Evolutionary conservation across 192 early-diverging fungal species (phyloP), one percentile per base, ranked within the genome.

Genomic region (Mortierella alpina): DNA sequence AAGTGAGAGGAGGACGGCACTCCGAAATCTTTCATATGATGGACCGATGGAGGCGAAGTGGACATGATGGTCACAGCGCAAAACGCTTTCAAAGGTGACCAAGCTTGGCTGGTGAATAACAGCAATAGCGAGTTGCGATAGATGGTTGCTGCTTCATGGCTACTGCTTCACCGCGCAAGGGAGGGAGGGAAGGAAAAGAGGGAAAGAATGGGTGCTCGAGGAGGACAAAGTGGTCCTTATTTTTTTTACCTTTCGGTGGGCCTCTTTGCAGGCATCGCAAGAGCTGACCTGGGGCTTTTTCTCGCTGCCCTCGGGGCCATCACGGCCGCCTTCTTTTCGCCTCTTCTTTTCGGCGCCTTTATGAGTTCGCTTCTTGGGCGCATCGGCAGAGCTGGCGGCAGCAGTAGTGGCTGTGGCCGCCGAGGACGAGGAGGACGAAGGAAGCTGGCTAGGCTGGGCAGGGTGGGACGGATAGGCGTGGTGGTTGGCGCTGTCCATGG

Each of bases 241-340:
- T 65, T 72, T 60, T 65, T 31, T 72, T 60, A 80, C 77, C 77
- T 64, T 80, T 17, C 77, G 77, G 68, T 80, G 77, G 42, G 70
- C 77, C 20, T 64, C 77, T 23, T 80, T 80, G 44, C 77, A 80
- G 4, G 13, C 63, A 40, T 80, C 70, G 52, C 77, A 80, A 13
- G 77, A 72, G 66, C 70, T 80, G 47, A 80, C 66, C 72, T 80
- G 77, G 50, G 44, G n/a, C 49, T 72, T 80, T 54, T 80, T 80
- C 51, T 79, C 76, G 17, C 49, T n/a, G 11, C 31, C 49, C 53
- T 59, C 69, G 1, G 40, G 2, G 13, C 15, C 45, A 1, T 50
- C 48, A 11, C n/a, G 41, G 18, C n/a, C 48, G 15, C 44, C 59
- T 4, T 66, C 63, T 17, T 42, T 60, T 44, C 53, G 64, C 22